Evolutionary conservation across 2,329 filamentous ascomycete species (phyloP).

Genomic region (Clarireedia paspali): DNA sequence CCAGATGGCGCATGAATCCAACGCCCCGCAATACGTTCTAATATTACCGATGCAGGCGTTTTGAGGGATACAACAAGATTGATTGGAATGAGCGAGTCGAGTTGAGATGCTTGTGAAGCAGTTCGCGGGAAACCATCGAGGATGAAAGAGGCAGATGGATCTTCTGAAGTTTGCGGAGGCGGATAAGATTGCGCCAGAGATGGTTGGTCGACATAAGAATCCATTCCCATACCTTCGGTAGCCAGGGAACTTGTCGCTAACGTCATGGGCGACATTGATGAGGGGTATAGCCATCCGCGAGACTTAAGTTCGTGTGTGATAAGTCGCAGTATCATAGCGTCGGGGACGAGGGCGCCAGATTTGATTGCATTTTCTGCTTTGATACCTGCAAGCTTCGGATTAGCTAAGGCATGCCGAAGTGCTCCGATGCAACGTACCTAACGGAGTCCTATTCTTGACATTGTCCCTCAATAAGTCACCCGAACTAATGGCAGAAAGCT

Average conservation of each 20-base stretch:
- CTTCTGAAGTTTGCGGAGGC: slow-evolving; percentile 48
- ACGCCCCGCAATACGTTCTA: slow-evolving; percentile 81
- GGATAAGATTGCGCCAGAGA: slow-evolving; percentile 30
- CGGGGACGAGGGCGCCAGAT: slow-evolving; percentile 80
- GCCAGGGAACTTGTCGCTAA: slow-evolving; percentile 24
- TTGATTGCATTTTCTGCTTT: slow-evolving; percentile 87
- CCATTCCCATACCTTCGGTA: slow-evolving; percentile 26
- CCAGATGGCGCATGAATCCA: slow-evolving; percentile 93
- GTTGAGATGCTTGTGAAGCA: slow-evolving; percentile 65
- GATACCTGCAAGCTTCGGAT: slow-evolving; percentile 52
- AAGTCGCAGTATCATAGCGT: slow-evolving; percentile 83
- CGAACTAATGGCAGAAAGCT: slow-evolving; percentile 86
- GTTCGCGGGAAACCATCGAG: slow-evolving; percentile 95
- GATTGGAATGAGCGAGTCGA: slow-evolving; percentile 82
- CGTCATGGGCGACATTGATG: slow-evolving; percentile 31
- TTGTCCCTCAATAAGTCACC: slow-evolving; percentile 88
- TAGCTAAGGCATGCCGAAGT: too few relatives aligned
- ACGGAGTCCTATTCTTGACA: slow-evolving; percentile 78
- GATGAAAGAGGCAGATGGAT: slow-evolving; percentile 80
- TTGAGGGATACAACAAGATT: slow-evolving; percentile 85
- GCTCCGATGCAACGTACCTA: slow-evolving; percentile 49
- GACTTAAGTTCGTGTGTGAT: slow-evolving; percentile 83
- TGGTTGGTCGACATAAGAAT: slow-evolving; percentile 23
- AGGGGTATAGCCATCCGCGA: slow-evolving; percentile 69
- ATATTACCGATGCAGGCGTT: slow-evolving; percentile 79